Evolutionary conservation across 345 rosid species (phyloP).

Genomic region (Melastoma malabathricum): DNA sequence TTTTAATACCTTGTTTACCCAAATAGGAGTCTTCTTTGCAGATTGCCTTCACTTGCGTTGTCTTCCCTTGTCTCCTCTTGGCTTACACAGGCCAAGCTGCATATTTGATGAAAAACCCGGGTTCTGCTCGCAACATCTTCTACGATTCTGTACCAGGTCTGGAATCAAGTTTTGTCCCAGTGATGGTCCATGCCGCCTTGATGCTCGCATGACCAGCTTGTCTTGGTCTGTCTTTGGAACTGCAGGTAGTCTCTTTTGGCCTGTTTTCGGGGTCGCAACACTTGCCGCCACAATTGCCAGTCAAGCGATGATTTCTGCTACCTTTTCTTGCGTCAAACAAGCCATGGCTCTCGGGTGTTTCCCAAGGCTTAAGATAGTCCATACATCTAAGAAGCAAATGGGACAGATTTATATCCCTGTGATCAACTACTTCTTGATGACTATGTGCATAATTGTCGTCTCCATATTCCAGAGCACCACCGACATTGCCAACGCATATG

Average conservation of each 20-base stretch:
- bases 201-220: not conserved
- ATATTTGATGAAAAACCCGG: conserved; percentile 54
- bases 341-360: conserved; percentile 98
- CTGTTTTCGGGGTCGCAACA: conserved; percentile 69
- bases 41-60: conserved; percentile 75
- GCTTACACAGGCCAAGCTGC: conserved; percentile 98
- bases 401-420: conserved; percentile 92
- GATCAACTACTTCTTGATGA: conserved; percentile 86
- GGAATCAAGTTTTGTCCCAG: not conserved
- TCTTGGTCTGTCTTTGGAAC: conserved; percentile 5
- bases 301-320: conserved; percentile 99
- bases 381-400: conserved; percentile 71
- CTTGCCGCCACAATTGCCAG: conserved; percentile 94
- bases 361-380: conserved; percentile 88
- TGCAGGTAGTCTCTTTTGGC: conserved; percentile 82
- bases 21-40: conserved; percentile 9
- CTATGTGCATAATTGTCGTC: conserved; percentile 80
- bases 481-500: conserved; percentile 95
- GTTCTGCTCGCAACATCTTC: conserved; percentile 50
- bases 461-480: conserved; percentile 78
- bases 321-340: conserved; percentile 90
- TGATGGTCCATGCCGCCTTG: too few relatives aligned
- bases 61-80: conserved; percentile 89
- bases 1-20: too few relatives aligned
- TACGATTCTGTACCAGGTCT: conserved; percentile 90